Percentiles rank a stretch among this genome's conserved stretches.
phyloP scores from a whole-genome alignment of 2,329 filamentous ascomycete genomes.

The Aphanocladium album region DNA sequence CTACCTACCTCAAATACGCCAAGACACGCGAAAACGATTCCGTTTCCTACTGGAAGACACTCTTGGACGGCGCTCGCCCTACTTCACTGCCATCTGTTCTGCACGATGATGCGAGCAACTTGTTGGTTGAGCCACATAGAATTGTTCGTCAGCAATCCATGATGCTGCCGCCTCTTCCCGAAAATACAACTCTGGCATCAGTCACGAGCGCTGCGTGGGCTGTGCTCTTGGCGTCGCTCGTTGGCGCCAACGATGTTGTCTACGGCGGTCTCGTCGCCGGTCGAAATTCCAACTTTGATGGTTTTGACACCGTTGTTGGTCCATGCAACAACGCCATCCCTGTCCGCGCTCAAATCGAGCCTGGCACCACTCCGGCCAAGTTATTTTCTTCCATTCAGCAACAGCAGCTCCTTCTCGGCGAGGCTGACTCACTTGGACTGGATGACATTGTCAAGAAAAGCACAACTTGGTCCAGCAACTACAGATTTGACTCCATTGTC shows the following conservation, averaged over 20 bases:
- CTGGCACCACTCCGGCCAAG: not conserved
- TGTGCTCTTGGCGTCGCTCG: not conserved
- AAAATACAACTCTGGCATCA: not conserved
- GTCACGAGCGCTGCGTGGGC: not conserved
- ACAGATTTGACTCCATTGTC: not conserved
- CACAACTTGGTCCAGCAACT: not conserved
- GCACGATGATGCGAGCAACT: not conserved
- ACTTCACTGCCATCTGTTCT: not conserved
- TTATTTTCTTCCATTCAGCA: not conserved
- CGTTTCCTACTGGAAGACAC: not conserved
- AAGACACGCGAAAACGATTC: not conserved
- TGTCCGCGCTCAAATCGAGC: not conserved
- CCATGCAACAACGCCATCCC: not conserved
- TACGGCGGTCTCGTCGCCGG: not conserved
- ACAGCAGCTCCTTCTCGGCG: not conserved
- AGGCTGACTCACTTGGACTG: not conserved
- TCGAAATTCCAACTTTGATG: not conserved
- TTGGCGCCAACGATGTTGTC: not conserved
- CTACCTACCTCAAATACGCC: not conserved
- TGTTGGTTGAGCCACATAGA: not conserved
- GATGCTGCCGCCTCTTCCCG: not conserved
- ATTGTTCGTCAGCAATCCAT: not conserved
- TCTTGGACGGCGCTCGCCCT: not conserved
- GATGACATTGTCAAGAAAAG: not conserved
- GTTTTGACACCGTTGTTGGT: not conserved